These are phyloP conservation scores for Kodamaea jinghongensis DNA, from an alignment of 805 yeast species.

Conservation along the genomic window DNA sequence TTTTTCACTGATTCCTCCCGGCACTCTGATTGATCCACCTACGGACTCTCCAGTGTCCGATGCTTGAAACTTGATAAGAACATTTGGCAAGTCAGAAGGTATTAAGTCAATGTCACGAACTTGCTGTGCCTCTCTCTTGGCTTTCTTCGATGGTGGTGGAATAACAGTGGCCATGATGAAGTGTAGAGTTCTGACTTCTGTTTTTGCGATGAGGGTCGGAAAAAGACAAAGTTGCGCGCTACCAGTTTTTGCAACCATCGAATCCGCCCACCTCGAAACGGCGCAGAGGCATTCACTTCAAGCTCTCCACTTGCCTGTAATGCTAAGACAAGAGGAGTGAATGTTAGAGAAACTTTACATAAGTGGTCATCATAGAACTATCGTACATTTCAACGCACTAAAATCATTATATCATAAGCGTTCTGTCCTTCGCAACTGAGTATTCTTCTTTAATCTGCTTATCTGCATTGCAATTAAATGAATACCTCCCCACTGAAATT, in stretches of 20 bases:
- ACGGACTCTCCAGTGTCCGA: conserved; percentile 85
- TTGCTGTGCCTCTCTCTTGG: conserved; percentile 77
- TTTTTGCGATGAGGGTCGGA: conserved; percentile 6
- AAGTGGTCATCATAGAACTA: no score
- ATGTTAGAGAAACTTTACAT: no score
- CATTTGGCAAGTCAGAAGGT: conserved; percentile 82
- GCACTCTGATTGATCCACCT: conserved; percentile 86
- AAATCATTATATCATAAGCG: no score
- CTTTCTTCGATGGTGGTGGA: conserved; percentile 93
- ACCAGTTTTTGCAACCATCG: background rate
- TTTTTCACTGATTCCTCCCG: conserved; percentile 79
- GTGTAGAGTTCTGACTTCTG: background rate
- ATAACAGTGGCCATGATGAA: conserved; percentile 78
- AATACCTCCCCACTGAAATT: conserved; percentile 32
- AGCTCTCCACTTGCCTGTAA: no score
- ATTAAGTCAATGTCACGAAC: conserved; percentile 70
- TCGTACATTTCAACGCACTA: no score
- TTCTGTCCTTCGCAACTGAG: no score
- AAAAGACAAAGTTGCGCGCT: background rate
- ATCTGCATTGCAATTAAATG: conserved; percentile 13
- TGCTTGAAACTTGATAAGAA: conserved; percentile 84
- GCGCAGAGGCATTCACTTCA: no score
- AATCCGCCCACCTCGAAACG: no score
- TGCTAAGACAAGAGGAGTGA: no score
- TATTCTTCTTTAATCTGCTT: no score